Evolutionary conservation across 257 asterid genomes (phyloP).

Genomic region (Sherardia arvensis): DNA sequence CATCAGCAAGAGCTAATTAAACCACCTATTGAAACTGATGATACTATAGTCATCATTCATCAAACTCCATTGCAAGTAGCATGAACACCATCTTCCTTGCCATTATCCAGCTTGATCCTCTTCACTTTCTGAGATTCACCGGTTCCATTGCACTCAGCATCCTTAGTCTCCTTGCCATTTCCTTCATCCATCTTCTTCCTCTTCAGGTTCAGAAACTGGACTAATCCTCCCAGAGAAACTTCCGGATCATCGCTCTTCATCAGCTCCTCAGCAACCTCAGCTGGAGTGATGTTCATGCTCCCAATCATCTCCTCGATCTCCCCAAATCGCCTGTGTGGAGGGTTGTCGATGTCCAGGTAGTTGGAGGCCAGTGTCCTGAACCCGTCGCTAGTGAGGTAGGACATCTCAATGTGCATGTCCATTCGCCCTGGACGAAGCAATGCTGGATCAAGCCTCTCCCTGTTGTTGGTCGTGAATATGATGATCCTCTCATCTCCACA

Average conservation of each 20-base stretch:
- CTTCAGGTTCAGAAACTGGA: constrained; percentile 38
- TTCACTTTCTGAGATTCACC: constrained; percentile 3
- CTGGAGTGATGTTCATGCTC: constrained; percentile 42
- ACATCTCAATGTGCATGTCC: constrained; percentile 81
- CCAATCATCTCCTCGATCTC: constrained; percentile 37
- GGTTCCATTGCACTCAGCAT: constrained; percentile 3
- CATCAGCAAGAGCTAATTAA: not conserved
- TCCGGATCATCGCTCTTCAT: constrained; percentile 61
- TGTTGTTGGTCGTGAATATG: constrained; percentile 68
- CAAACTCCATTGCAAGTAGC: not conserved
- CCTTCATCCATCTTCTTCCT: constrained; percentile 15
- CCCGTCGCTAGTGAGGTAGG: constrained; percentile 48
- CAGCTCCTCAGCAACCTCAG: constrained; percentile 70
- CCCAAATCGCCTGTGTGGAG: constrained; percentile 15
- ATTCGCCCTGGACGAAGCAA: constrained; percentile 76
- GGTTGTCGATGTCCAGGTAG: constrained; percentile 29
- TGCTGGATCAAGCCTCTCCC: constrained; percentile 64
- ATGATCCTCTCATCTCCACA: constrained; percentile 69
- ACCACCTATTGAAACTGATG: not conserved
- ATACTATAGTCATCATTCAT: not conserved
- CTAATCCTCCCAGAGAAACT: constrained; percentile 28
- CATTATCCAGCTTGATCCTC: constrained; percentile 10
- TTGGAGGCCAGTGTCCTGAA: constrained; percentile 46
- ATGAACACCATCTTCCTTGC: constrained; percentile 2
- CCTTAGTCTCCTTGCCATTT: not conserved